Base-by-base conservation (phyloP, 73 alveolate genomes). In the Blepharisma stoltei region DNA sequence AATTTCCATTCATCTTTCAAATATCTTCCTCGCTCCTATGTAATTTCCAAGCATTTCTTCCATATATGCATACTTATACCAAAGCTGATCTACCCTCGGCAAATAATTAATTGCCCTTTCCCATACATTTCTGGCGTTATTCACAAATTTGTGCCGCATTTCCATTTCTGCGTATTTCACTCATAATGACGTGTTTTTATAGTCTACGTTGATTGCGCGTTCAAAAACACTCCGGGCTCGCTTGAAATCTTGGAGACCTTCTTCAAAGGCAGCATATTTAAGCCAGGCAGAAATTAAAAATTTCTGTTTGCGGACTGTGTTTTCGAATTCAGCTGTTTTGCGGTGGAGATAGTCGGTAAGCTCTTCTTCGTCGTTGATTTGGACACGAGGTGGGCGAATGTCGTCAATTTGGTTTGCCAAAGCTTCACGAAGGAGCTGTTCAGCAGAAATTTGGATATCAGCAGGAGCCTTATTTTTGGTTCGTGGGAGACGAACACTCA, bases 111-210 rank as follows among this genome's bases (percentile, higher is more conserved):
- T 91, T 7, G 99, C 99, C 65, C 99, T 78, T 78, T 97, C 99
- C 95, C 96, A 97, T 0, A 97, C 96, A 80, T 97, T 97, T 85
- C 99, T 92, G 7, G 99, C 99, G 89, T 95, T 99, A 88, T 97
- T 94, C 48, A 98, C 92, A 89, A 94, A 97, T 88, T 98, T 98
- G 89, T 96, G 89, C 82, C 92, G 91, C 99, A 97, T 97, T 87
- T 98, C 99, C 99, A 97, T 96, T 91, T 98, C 99, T 6, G 98
- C 95, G 83, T 98, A 98, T 81, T 95, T 95, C 77, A 97, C 90
- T 99, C 99, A 94, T 48, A 95, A 77, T 49, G 90, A 77, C 50
- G 91, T 89, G 86, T 90, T 91, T 69, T 90, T 86, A 80, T 89
- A 94, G 88, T 98, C 99, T 6, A 98, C 99, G 67, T 95, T 98